A percentile compares a stretch with the other conserved stretches of the same genome.
These are phyloP conservation scores for Aspergillus sp. DNA, from an alignment of 2,329 filamentous ascomycete species.

Conservation along the genomic window DNA sequence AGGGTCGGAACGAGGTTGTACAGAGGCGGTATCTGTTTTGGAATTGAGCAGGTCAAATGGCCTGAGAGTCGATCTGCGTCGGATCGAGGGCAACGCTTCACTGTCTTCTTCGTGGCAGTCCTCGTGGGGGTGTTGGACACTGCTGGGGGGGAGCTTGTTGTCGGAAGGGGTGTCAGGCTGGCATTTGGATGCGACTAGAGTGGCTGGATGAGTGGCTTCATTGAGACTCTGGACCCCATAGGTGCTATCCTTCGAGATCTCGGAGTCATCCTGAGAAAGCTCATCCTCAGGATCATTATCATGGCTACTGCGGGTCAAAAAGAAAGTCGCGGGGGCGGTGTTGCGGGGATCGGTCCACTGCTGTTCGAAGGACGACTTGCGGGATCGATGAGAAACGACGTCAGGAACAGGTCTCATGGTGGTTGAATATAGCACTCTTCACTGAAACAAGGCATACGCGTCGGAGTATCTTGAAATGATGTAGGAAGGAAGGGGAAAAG, in stretches of 20 bases:
- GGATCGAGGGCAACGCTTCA: conserved; percentile 17
- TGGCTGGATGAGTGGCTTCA: conserved; percentile 45
- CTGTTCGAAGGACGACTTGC: conserved; percentile 31
- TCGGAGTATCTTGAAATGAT: too few species aligned
- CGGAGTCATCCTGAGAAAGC: conserved; percentile 21
- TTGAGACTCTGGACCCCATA: conserved; percentile 56
- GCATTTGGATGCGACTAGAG: conserved; percentile 6
- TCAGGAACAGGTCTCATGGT: conserved; percentile 37
- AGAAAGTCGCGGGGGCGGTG: conserved; percentile 53
- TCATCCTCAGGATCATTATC: conserved; percentile 38
- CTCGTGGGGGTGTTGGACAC: conserved; percentile 6
- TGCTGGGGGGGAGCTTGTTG: conserved; percentile 5
- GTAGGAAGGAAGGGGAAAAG: too few species aligned
- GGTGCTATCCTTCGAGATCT: conserved; percentile 38
- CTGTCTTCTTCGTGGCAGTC: conserved; percentile 19
- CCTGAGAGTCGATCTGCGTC: conserved; percentile 28
- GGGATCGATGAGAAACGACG: conserved; percentile 24
- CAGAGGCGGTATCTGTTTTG: conserved; percentile 10
- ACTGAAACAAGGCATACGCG: too few species aligned
- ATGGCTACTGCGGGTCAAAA: conserved; percentile 49
- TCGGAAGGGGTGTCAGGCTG: conserved; percentile 3
- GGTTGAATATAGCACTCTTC: conserved; percentile 4
- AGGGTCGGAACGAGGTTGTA: conserved; percentile 17
- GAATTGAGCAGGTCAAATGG: conserved; percentile 15
- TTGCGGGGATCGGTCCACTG: conserved; percentile 33